Percentiles rank a stretch among this genome's conserved stretches.
These are phyloP conservation scores for Punica granatum DNA, from an alignment of 345 rosid species.

Conservation along the genomic window DNA sequence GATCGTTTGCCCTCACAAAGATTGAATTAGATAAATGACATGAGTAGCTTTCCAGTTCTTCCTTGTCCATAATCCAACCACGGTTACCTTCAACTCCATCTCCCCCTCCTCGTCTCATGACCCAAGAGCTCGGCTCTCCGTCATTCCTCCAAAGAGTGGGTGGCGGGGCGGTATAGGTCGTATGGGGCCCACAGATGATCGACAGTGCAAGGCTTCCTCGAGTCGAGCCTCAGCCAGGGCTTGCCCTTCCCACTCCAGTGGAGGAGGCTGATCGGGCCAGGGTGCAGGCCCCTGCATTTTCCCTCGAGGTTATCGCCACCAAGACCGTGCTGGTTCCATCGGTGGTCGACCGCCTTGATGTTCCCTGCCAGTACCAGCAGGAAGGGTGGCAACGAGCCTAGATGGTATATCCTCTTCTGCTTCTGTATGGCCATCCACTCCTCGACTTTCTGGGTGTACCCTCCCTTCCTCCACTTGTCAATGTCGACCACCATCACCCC, in stretches of 20 bases:
- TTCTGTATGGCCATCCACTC: slow-evolving; percentile 49
- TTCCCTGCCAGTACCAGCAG: slow-evolving; percentile 47
- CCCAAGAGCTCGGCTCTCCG: background rate
- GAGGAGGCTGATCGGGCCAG: slow-evolving; percentile 47
- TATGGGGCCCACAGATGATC: slow-evolving; percentile 51
- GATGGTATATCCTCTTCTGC: slow-evolving; percentile 43
- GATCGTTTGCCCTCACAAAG: background rate
- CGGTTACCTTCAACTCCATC: background rate
- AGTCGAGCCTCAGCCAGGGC: slow-evolving; percentile 51
- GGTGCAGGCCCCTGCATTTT: slow-evolving; percentile 37
- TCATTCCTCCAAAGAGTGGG: slow-evolving; percentile 25
- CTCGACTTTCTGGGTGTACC: slow-evolving; percentile 38
- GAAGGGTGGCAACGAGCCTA: slow-evolving; percentile 51
- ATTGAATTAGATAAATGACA: background rate
- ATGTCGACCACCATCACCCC: slow-evolving; percentile 51
- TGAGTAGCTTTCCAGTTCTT: background rate
- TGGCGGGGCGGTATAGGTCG: slow-evolving; percentile 33
- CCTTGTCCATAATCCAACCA: background rate
- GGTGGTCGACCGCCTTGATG: slow-evolving; percentile 40
- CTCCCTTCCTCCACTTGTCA: slow-evolving; percentile 37
- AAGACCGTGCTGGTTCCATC: slow-evolving; percentile 54
- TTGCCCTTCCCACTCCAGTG: slow-evolving; percentile 62
- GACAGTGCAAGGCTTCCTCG: slow-evolving; percentile 39
- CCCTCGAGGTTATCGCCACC: slow-evolving; percentile 48
- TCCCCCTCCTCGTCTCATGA: background rate